A percentile compares a stretch with the other conserved stretches of the same genome.
Evolutionary conservation across 768 basidiomycete genomes (phyloP).

Genomic region (Tubosaeta sp.): DNA sequence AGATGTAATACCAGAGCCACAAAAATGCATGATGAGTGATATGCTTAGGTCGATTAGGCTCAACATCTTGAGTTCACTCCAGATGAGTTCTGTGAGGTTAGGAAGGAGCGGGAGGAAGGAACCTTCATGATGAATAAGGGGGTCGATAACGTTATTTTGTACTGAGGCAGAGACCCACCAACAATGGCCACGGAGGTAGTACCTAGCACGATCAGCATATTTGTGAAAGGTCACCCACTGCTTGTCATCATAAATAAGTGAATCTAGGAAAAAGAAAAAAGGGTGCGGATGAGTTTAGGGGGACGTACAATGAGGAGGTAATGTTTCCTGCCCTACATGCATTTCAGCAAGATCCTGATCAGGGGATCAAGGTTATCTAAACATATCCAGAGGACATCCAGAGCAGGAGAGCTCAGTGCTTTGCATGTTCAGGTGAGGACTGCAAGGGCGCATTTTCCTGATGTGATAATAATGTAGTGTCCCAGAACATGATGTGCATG

Average conservation of each 20-base stretch:
- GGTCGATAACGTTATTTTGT: constrained; percentile 15
- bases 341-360: constrained; percentile 21
- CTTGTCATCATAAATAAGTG: constrained; percentile 23
- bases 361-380: constrained; percentile 26
- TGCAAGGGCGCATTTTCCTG: constrained; percentile 23
- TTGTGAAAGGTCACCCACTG: constrained; percentile 25
- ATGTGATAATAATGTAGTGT: no score
- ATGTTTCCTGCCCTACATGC: constrained; percentile 24
- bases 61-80: constrained; percentile 24
- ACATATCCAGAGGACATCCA: constrained; percentile 28
- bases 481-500: no score
- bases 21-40: constrained; percentile 24
- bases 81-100: constrained; percentile 21
- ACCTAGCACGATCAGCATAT: constrained; percentile 24
- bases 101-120: constrained; percentile 22
- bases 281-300: background rate
- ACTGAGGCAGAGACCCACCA: constrained; percentile 13
- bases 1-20: constrained; percentile 14
- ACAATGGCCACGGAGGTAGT: constrained; percentile 21
- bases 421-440: constrained; percentile 26
- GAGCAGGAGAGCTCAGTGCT: constrained; percentile 16
- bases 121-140: constrained; percentile 10
- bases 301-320: constrained; percentile 18
- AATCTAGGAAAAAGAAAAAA: constrained; percentile 7
- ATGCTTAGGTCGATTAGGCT: constrained; percentile 19